Base-by-base conservation (phyloP, 2,329 filamentous ascomycete genomes). In the Metarhizium humberi region DNA sequence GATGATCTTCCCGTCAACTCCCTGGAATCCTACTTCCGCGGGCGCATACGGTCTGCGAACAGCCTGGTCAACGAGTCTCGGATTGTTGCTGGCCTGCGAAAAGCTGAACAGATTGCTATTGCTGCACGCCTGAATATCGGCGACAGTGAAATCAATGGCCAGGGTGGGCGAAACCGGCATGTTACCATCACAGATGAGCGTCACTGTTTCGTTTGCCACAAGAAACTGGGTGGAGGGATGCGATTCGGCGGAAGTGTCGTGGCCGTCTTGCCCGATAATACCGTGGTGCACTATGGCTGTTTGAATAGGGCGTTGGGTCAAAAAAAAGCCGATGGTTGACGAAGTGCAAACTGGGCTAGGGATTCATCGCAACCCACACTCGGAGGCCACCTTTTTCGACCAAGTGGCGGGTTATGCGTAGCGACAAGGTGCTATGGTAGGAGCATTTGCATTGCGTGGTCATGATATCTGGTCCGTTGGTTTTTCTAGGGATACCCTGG, bases 171-270 rank as follows among this genome's bases (percentile, higher is more conserved):
- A 53, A 82, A 79, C 62, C 71, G 79, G 54, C 80, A 90, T 61
- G 91, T 96, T 11, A 82, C 90, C 20, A 85, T 99, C 52, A 84
- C 81, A 10, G 92, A 99, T 64, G 92, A 97, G 66, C 78, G 90
- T 52, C 86, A 96, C 54, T 99, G 94, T 68, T 86, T 88, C 13
- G 89, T 95, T 16, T 99, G 94, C 68, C 88, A 96, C 70, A 97
- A 96, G 77, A 78, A 94, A 61, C 81, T 99, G 60, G 92, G 92
- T 1, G 87, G 90, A 1, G 69, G 70, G 66, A 96, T 96, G 78
- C 77, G 94, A 58, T 82, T 97, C 62, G 92, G 92, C 2, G 88
- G 90, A 4, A 95, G 88, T 69, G 94, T 96, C 18, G 87, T 97
- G 57, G 86, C 92, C 45, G 92, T 96, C 13, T 80, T 94, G 71